Evolutionary conservation across 1,284 basidiomycete species (phyloP).

Genomic region (Pterulicium gracile): DNA sequence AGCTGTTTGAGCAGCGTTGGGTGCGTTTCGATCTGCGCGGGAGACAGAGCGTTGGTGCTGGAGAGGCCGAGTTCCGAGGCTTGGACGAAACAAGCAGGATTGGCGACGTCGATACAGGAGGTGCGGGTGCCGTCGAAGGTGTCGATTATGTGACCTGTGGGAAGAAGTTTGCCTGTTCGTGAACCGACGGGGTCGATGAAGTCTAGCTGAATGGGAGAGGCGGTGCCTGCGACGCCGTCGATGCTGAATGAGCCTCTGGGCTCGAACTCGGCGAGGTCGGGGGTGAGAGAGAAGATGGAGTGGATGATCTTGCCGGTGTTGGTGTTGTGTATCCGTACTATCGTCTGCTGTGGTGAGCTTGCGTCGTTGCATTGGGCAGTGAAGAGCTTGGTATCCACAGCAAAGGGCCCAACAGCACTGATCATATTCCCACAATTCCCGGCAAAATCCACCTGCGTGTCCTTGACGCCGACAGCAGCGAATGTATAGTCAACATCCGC

Average conservation of each 20-base stretch:
- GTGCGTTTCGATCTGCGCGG: constrained; percentile 29
- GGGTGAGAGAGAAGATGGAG: constrained; percentile 47
- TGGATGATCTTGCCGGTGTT: constrained; percentile 60
- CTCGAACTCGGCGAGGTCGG: too few relatives aligned
- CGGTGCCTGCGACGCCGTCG: constrained; percentile 56
- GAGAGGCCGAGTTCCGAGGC: too few relatives aligned
- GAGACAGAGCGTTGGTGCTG: too few relatives aligned
- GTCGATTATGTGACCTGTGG: constrained; percentile 43
- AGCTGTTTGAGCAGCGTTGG: constrained; percentile 24
- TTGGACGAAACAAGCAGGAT: constrained; percentile 64
- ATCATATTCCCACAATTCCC: constrained; percentile 66
- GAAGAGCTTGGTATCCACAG: constrained; percentile 50
- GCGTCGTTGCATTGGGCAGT: constrained; percentile 13
- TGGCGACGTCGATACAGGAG: constrained; percentile 63
- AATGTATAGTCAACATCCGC: constrained; percentile 56
- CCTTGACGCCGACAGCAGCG: constrained; percentile 45
- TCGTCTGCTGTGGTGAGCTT: constrained; percentile 20
- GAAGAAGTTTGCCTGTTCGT: constrained; percentile 59
- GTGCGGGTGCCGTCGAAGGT: constrained; percentile 26
- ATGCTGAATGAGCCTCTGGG: too few relatives aligned
- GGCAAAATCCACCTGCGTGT: constrained; percentile 46
- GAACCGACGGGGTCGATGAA: constrained; percentile 60
- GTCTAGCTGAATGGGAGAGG: constrained; percentile 55
- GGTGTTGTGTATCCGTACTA: constrained; percentile 53
- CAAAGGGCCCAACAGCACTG: constrained; percentile 57